These are phyloP conservation scores for Epichloe hybrida DNA, from an alignment of 2,329 filamentous ascomycete genomes.

Conservation along the genomic window DNA sequence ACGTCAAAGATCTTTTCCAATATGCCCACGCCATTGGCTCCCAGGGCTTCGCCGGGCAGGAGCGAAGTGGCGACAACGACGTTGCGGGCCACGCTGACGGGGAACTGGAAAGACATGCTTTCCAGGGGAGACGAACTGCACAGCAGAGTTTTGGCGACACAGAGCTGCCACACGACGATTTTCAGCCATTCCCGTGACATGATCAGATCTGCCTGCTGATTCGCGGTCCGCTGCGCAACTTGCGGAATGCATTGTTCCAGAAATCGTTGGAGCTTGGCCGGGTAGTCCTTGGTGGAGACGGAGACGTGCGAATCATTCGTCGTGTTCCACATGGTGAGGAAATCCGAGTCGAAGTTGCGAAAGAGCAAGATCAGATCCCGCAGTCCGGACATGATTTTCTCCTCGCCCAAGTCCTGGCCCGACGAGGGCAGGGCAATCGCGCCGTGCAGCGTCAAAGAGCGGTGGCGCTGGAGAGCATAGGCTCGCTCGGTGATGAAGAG, in stretches of 20 bases:
- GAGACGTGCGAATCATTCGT: constrained; percentile 1
- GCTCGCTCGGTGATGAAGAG: constrained; percentile 21
- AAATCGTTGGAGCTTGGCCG: constrained; percentile 6
- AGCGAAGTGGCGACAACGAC: constrained; percentile 12
- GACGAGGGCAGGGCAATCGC: constrained; percentile 12
- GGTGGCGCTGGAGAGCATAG: constrained; percentile 18
- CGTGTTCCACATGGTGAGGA: constrained; percentile 16
- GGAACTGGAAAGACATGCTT: constrained; percentile 15
- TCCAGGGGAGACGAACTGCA: constrained; percentile 8
- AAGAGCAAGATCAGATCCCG: constrained; percentile 17
- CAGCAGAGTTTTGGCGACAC: constrained; percentile 11
- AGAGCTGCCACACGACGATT: constrained; percentile 15
- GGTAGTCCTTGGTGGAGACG: constrained; percentile 1
- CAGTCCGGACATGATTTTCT: constrained; percentile 17
- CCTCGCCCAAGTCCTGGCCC: constrained; percentile 10
- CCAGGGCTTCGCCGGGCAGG: constrained; percentile 14
- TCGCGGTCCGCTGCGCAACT: constrained; percentile 6
- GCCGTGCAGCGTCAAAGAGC: constrained; percentile 14
- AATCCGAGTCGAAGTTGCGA: constrained; percentile 14
- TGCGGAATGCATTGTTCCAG: constrained; percentile 6
- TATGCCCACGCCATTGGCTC: constrained; percentile 20
- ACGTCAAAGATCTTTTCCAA: constrained; percentile 22
- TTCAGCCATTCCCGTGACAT: constrained; percentile 16
- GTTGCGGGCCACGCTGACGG: constrained; percentile 13
- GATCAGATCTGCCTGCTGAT: constrained; percentile 14